Conservation (phyloP, 768 basidiomycete genomes). For the Leccinum boreale region DNA sequence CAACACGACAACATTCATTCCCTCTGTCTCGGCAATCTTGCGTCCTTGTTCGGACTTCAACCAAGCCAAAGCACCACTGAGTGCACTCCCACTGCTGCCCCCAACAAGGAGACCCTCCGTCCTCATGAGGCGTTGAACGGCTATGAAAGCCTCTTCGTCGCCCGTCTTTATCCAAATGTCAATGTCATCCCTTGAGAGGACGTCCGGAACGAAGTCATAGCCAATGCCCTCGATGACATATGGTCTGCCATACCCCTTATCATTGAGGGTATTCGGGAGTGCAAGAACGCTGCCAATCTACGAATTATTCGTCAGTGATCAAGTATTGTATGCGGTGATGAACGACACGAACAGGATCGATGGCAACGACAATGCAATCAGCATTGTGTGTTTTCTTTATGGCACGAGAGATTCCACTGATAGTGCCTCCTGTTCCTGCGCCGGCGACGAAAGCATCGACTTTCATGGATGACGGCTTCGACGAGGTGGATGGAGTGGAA, state of each 20-base stretch:
- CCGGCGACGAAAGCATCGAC: conserved; percentile 82
- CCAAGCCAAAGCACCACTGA: conserved; percentile 77
- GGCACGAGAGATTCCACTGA: conserved; percentile 82
- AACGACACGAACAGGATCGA: conserved; percentile 73
- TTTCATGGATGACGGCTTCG: conserved; percentile 62
- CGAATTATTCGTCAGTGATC: conserved; percentile 8
- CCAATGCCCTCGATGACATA: conserved; percentile 97
- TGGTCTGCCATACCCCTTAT: conserved; percentile 36
- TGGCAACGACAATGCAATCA: conserved; percentile 71
- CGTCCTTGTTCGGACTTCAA: conserved; percentile 68
- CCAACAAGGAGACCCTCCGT: conserved; percentile 89
- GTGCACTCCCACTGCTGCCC: conserved; percentile 86
- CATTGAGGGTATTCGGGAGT: conserved; percentile 61
- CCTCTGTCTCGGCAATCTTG: conserved; percentile 58
- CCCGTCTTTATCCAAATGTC: conserved; percentile 83
- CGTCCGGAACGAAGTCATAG: conserved; percentile 89
- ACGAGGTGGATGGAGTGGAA: conserved; percentile 57
- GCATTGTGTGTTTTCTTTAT: conserved; percentile 78
- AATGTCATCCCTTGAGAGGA: conserved; percentile 67
- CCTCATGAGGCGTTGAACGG: conserved; percentile 73
- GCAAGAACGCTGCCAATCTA: conserved; percentile 90
- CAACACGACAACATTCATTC: conserved; percentile 84
- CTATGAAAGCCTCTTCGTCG: conserved; percentile 78
- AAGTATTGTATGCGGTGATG: not conserved
- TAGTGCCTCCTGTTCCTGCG: conserved; percentile 93